phyloP scores from a whole-genome alignment of 306 rosid species.

The Vigna reflexopilosa region DNA sequence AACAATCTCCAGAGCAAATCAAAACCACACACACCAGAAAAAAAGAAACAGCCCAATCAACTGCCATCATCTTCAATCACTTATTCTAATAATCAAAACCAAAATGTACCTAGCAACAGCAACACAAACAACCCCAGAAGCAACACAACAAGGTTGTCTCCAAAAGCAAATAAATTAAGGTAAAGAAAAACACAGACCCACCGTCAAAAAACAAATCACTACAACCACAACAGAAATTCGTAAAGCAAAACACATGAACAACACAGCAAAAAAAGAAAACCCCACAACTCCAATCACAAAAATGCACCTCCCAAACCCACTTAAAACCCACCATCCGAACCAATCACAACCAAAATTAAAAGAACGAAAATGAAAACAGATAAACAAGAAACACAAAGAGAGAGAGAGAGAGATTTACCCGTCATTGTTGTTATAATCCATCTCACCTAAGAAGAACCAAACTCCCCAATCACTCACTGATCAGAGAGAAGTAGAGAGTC shows the following conservation, averaged over 20 bases:
- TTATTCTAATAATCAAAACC: not conserved
- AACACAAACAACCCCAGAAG: slow-evolving; percentile 6
- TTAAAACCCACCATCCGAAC: slow-evolving; percentile 10
- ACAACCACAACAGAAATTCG: not conserved
- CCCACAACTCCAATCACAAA: slow-evolving; percentile 43
- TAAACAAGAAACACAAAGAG: not conserved
- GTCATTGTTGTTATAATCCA: slow-evolving; percentile 67
- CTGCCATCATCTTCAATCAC: slow-evolving; percentile 16
- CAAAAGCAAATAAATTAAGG: not conserved
- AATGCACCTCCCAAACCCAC: slow-evolving; percentile 19
- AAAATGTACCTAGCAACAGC: slow-evolving; percentile 28
- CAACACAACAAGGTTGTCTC: not conserved
- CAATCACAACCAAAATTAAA: slow-evolving; percentile 30
- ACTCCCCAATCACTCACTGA: slow-evolving; percentile 42
- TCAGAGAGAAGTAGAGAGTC: slow-evolving; percentile 19
- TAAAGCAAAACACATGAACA: slow-evolving; percentile 10
- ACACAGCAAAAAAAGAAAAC: slow-evolving; percentile 18
- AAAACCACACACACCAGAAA: slow-evolving; percentile 29
- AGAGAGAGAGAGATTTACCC: slow-evolving; percentile 54
- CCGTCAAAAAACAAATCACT: not conserved
- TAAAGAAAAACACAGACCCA: not conserved
- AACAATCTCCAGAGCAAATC: slow-evolving; percentile 29
- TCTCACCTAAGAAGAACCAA: slow-evolving; percentile 41
- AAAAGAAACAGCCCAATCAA: slow-evolving; percentile 21
- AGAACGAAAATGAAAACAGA: not conserved